Base-by-base conservation (phyloP, 2,329 filamentous ascomycete genomes). In the Pochonia chlamydosporia region DNA sequence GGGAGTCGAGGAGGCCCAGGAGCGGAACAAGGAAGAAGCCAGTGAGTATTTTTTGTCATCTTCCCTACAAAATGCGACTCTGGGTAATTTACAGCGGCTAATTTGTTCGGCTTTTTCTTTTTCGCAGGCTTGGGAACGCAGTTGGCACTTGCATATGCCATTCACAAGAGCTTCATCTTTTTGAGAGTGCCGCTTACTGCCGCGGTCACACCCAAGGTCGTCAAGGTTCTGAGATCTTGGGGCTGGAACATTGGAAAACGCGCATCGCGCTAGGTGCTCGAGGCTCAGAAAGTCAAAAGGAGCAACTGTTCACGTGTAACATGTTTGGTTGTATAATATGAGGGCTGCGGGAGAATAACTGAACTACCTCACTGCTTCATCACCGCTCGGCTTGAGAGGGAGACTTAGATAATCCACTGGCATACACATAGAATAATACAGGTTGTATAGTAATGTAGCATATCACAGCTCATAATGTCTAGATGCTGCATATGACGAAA, bases 91-190 rank as follows among this genome's bases (percentile, higher is more conserved):
- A 28, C 25, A 26, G 28, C 47, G 11, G 49, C 57, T 63, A 56
- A 64, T n/a, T n/a, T n/a, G n/a, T n/a, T n/a, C 54, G 43, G 20
- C 11, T 33, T 16, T 3, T 23, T 40, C n/a, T 33, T 41, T 33
- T n/a, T n/a, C 6, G 24, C 53, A 84, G 81, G 81, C 56, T 65
- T 85, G 28, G 80, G 75, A 44, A 97, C 93, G 8, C 90, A 96
- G 63, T 73, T 99, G 25, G 90, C 89, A 14, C 78, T 99, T 42
- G 93, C 93, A 11, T 99, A 99, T 62, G 92, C 92, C 24, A 89
- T 99, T 49, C 93, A 99, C 75, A 99, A 99, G 72, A 95, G 87
- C 57, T 89, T 97, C 66, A 96, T 99, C 60, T 96, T 99, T 67
- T 67, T 97, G 55, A 82, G 93, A n/a, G 89, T 99, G 9, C 93